These are phyloP conservation scores for Chaetomiaceae sp. DNA, from an alignment of 2,329 filamentous ascomycete species.

Conservation along the genomic window DNA sequence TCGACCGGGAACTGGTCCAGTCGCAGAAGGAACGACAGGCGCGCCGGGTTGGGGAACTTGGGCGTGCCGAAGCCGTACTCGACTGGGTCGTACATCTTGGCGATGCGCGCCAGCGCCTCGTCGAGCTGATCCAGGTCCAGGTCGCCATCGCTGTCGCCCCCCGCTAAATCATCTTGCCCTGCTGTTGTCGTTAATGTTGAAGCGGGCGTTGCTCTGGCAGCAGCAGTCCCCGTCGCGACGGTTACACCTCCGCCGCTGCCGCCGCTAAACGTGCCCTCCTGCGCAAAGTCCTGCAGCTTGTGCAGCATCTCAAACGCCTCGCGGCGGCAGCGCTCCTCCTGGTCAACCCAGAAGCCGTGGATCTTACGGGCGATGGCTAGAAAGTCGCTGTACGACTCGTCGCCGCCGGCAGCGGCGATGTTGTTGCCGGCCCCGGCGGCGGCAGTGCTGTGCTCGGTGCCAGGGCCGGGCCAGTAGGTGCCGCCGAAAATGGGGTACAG, in stretches of 20 bases:
- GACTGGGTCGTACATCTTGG: constrained; percentile 68
- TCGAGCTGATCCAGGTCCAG: constrained; percentile 90
- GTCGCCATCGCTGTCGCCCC: too few species aligned
- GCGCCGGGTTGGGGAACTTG: constrained; percentile 86
- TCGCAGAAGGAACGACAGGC: constrained; percentile 74
- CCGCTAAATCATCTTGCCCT: too few species aligned
- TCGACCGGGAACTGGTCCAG: constrained; percentile 64
- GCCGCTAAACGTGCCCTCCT: constrained; percentile 69
- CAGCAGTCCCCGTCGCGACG: not conserved
- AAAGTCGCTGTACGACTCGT: constrained; percentile 66
- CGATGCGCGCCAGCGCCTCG: constrained; percentile 78
- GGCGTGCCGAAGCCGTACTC: constrained; percentile 81
- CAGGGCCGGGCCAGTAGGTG: constrained; percentile 88
- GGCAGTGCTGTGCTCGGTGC: constrained; percentile 43
- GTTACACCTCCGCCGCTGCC: constrained; percentile 16
- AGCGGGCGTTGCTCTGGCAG: too few species aligned
- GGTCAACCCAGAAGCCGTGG: constrained; percentile 67
- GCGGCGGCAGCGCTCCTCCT: constrained; percentile 74
- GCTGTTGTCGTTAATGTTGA: too few species aligned
- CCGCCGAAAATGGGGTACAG: constrained; percentile 92
- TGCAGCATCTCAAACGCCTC: constrained; percentile 77
- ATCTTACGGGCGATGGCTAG: constrained; percentile 78
- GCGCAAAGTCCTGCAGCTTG: constrained; percentile 79
- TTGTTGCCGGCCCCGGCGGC: constrained; percentile 31
- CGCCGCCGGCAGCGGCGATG: constrained; percentile 32